Conservation (phyloP, 805 yeast species). For the Kluyveromyces dobzhanskii region DNA sequence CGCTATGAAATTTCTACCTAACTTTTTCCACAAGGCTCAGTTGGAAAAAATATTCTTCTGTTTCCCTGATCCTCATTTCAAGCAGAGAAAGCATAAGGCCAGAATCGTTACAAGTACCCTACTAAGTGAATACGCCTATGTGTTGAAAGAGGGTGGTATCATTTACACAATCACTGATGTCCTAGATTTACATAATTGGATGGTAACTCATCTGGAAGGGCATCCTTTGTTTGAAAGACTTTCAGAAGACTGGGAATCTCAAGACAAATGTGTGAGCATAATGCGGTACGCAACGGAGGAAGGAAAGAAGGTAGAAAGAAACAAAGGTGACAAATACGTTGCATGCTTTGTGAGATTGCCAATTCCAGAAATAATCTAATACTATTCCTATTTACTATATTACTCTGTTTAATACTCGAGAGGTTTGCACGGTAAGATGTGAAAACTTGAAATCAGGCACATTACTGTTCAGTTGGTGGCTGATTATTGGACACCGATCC, state of each 20-base stretch:
- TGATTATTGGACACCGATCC: conserved; percentile 11
- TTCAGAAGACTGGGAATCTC: conserved; percentile 65
- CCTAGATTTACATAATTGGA: conserved; percentile 88
- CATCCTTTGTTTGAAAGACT: conserved; percentile 89
- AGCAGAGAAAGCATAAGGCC: conserved; percentile 95
- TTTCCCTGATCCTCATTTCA: conserved; percentile 99
- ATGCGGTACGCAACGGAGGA: conserved; percentile 96
- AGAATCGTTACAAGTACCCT: conserved; percentile 87
- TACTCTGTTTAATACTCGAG: too few species aligned
- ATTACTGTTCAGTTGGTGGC: neutral
- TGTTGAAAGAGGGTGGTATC: conserved; percentile 76
- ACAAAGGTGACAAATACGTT: conserved; percentile 76
- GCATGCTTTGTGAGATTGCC: conserved; percentile 81
- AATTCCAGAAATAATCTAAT: conserved; percentile 34
- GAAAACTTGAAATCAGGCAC: neutral
- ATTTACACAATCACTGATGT: conserved; percentile 95
- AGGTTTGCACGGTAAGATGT: too few species aligned
- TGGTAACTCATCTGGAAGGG: conserved; percentile 82
- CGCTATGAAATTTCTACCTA: conserved; percentile 95
- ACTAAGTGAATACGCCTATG: conserved; percentile 87
- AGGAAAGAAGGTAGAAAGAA: conserved; percentile 92
- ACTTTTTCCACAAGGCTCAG: conserved; percentile 79
- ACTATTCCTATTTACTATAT: too few species aligned
- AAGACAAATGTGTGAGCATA: conserved; percentile 73
- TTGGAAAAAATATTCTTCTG: conserved; percentile 91